Evolutionary conservation across 179 eudicot species (phyloP), one percentile per base, ranked within the genome.

Genomic region (Beta corolliflora): DNA sequence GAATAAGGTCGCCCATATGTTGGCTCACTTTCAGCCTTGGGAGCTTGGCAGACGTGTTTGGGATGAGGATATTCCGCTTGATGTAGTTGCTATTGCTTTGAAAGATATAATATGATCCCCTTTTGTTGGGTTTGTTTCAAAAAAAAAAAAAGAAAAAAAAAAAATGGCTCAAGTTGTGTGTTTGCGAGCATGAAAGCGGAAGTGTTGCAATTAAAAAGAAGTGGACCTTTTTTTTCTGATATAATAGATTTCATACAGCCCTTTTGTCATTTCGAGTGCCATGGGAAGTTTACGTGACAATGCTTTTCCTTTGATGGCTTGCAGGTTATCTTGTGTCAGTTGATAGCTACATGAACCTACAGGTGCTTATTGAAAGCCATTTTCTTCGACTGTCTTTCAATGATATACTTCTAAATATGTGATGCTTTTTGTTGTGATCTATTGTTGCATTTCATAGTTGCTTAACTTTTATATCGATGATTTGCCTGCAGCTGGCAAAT

Each of bases 281-380:
- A 48, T 36, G 9, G 55, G 46, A 36, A 21, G 21, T 12, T 0
- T n/a, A 6, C 11, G 61, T 72, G 67, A 79, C 56, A 79, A 69
- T 46, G 77, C 53, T 73, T 79, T 75, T 48, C 45, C 16, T 31
- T 45, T 75, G 76, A 45, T 29, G 15, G 45, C 31, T 76, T 81
- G 73, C 89, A 90, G 93, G 97, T 74, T 90, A 67, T 86, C 94
- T 93, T 18, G 93, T 88, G 59, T 93, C 95, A 9, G 95, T 92
- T 70, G 97, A 91, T 83, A 89, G 93, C 7, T 93, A 93, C 90
- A 93, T 93, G 95, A 93, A 93, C 84, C 81, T 92, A 84, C 94
- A 92, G 94, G 97, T 92, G 82, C 23, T 66, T 54, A 53, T 71
- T 58, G 29, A 46, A 50, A 16, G 66, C n/a, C 71, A 64, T 19